phyloP scores from a whole-genome alignment of 2,329 filamentous ascomycete genomes.

The Alternaria tenuissima region DNA sequence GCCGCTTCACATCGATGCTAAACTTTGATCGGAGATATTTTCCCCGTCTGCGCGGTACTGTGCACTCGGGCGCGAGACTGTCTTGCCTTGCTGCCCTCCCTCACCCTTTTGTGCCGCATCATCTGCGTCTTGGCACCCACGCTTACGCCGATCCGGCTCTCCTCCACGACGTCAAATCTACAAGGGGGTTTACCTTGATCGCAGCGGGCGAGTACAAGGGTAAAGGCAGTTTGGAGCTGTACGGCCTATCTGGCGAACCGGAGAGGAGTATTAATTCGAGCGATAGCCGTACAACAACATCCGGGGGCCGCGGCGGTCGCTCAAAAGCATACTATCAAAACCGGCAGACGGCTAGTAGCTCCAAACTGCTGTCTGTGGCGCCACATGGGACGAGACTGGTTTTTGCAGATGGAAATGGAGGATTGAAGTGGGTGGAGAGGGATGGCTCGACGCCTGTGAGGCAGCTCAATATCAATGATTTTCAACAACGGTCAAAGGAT shows the following conservation, averaged over 20 bases:
- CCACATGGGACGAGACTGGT: conserved; percentile 84
- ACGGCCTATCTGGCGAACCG: conserved; percentile 64
- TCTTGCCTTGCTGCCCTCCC: conserved; percentile 76
- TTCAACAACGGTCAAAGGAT: background rate
- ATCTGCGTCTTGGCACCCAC: conserved; percentile 64
- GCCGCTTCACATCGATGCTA: conserved; percentile 86
- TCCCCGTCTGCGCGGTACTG: conserved; percentile 76
- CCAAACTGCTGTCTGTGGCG: conserved; percentile 81
- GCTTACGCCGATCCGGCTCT: conserved; percentile 63
- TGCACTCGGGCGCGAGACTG: conserved; percentile 83
- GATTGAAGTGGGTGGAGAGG: conserved; percentile 89
- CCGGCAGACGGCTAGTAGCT: conserved; percentile 80
- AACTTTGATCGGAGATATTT: conserved; percentile 91
- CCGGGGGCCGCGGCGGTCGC: background rate
- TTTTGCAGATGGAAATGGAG: conserved; percentile 83
- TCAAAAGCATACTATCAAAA: conserved; percentile 66
- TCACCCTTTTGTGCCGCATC: conserved; percentile 70
- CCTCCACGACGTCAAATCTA: conserved; percentile 63
- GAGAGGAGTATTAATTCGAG: conserved; percentile 40
- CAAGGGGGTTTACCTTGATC: conserved; percentile 71
- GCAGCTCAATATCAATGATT: conserved; percentile 65
- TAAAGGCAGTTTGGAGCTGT: conserved; percentile 89
- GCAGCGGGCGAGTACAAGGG: conserved; percentile 91
- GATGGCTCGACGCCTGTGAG: conserved; percentile 71
- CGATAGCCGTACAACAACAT: conserved; percentile 33